A percentile compares a stretch with the other conserved stretches of the same genome.
phyloP scores from a whole-genome alignment of 306 rosid genomes.

The Oxytropis ochrocephala region DNA sequence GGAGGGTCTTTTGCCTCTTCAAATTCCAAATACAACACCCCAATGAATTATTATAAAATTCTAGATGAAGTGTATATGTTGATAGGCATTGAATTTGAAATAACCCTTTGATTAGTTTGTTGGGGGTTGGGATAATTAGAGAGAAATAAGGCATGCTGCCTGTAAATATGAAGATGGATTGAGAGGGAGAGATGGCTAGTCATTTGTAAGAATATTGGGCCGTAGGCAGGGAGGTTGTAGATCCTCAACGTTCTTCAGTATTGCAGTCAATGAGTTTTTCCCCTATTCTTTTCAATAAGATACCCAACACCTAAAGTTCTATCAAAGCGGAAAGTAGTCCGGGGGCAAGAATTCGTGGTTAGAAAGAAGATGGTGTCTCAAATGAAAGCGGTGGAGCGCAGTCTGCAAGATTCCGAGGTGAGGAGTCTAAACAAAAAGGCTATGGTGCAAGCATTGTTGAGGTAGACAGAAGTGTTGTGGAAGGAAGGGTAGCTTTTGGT shows the following conservation, averaged over 20 bases:
- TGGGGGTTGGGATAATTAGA: background rate
- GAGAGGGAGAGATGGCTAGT: background rate
- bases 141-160: background rate
- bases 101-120: background rate
- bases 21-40: background rate
- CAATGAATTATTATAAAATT: too few relatives aligned
- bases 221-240: background rate
- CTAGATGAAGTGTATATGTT: background rate
- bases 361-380: too few relatives aligned
- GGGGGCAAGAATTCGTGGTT: background rate
- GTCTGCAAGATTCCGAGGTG: too few relatives aligned
- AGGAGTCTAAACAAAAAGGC: background rate
- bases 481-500: background rate
- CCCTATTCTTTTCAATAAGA: background rate
- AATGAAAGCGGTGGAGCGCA: too few relatives aligned
- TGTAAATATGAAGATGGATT: background rate
- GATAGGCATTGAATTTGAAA: background rate
- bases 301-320: background rate
- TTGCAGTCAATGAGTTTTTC: background rate
- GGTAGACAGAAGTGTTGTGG: background rate
- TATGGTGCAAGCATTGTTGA: background rate
- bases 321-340: background rate
- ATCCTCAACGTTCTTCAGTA: background rate
- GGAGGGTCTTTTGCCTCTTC: background rate
- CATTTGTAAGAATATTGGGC: background rate